Evolutionary conservation across 2,329 filamentous ascomycete genomes (phyloP).

Genomic region (Pseudocercospora fuligena): DNA sequence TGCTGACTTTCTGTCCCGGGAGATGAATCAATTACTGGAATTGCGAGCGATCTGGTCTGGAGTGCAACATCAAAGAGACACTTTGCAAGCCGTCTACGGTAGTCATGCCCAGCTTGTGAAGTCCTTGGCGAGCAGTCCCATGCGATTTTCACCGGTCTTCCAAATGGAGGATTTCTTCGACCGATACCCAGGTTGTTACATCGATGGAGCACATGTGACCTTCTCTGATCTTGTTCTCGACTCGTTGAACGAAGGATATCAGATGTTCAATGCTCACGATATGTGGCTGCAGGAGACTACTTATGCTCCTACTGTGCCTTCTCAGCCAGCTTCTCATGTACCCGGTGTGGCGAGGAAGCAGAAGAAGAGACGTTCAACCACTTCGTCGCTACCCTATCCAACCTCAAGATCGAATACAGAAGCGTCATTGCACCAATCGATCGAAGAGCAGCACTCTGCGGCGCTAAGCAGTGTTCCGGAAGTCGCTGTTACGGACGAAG

Average conservation of each 20-base stretch:
- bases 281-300: slow-evolving; percentile 9
- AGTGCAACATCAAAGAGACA: slow-evolving; percentile 79
- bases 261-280: slow-evolving; percentile 9
- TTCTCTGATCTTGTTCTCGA: slow-evolving; percentile 64
- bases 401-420: slow-evolving; percentile 18
- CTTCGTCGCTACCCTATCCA: slow-evolving; percentile 31
- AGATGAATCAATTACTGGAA: slow-evolving; percentile 80
- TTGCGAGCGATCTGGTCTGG: slow-evolving; percentile 76
- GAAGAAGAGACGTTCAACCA: slow-evolving; percentile 34
- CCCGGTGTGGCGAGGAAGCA: slow-evolving; percentile 19
- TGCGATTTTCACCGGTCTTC: slow-evolving; percentile 78
- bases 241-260: slow-evolving; percentile 9
- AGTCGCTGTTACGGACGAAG: slow-evolving; percentile 14
- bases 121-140: slow-evolving; percentile 67
- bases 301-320: slow-evolving; percentile 17
- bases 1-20: slow-evolving; percentile 73
- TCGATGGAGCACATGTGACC: slow-evolving; percentile 76
- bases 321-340: slow-evolving; percentile 13
- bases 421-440: slow-evolving; percentile 2
- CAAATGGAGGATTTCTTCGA: slow-evolving; percentile 89
- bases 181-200: slow-evolving; percentile 72
- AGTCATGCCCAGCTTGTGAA: slow-evolving; percentile 83
- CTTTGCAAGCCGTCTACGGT: slow-evolving; percentile 75
- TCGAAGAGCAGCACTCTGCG: slow-evolving; percentile 18
- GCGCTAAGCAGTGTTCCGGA: neutral